Evolutionary conservation across 129 eudicot genomes (phyloP).

Genomic region (Arctium lappa): DNA sequence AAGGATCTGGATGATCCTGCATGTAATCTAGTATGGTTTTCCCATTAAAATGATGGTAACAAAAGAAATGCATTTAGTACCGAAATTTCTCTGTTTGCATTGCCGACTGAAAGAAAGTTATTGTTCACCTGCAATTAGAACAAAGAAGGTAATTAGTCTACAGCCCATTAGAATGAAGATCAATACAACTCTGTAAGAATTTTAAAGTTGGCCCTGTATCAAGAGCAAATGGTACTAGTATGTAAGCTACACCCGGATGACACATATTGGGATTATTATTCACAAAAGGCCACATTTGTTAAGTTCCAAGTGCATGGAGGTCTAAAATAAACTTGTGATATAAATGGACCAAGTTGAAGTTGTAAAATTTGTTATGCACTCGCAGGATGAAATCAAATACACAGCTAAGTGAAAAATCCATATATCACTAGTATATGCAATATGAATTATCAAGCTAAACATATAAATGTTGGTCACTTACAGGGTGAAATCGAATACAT

Average conservation of each 20-base stretch:
- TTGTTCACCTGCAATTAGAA: conserved; percentile 54
- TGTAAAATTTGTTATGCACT: background rate
- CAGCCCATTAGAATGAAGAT: background rate
- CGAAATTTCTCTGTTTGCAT: conserved; percentile 63
- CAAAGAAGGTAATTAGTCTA: background rate
- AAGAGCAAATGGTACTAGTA: background rate
- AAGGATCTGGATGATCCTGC: background rate
- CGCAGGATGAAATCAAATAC: background rate
- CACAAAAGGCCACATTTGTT: background rate
- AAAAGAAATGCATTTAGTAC: conserved; percentile 30
- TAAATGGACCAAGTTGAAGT: background rate
- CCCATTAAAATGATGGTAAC: background rate
- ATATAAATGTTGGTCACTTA: conserved; percentile 28
- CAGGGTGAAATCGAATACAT: conserved; percentile 77
- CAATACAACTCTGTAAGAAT: background rate
- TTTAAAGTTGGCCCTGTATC: background rate
- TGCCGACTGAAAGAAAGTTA: conserved; percentile 75
- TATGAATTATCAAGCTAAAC: background rate
- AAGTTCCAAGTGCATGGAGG: background rate
- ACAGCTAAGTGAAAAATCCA: background rate
- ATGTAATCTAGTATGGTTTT: background rate
- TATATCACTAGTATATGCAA: background rate
- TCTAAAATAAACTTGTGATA: background rate
- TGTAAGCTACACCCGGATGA: background rate
- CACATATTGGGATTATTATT: background rate